These are phyloP conservation scores for Barbarea vulgaris DNA, from an alignment of 345 rosid genomes.

Conservation along the genomic window DNA sequence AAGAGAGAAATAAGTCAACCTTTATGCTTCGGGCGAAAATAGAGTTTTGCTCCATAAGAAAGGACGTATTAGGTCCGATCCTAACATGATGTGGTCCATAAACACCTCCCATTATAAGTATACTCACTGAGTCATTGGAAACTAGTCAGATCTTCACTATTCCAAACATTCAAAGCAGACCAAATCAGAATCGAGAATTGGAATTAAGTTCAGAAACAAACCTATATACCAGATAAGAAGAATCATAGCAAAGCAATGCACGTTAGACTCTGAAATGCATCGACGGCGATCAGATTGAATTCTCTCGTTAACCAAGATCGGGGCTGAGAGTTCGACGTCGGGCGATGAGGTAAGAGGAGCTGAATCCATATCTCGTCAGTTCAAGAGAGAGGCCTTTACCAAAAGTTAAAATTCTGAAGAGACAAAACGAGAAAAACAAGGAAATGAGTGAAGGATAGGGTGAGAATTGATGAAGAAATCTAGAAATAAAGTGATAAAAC, in stretches of 20 bases:
- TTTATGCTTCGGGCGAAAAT: constrained; percentile 67
- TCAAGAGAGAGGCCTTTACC: no score
- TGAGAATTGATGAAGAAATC: constrained; percentile 1
- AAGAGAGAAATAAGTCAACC: constrained; percentile 42
- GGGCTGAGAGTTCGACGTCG: background rate
- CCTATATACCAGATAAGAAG: constrained; percentile 68
- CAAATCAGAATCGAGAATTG: background rate
- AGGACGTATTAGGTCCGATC: constrained; percentile 68
- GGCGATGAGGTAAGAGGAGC: constrained; percentile 6
- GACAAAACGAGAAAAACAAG: background rate
- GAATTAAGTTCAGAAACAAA: constrained; percentile 36
- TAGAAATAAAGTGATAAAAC: constrained; percentile 9
- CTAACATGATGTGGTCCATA: constrained; percentile 50
- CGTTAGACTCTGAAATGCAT: background rate
- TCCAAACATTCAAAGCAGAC: background rate
- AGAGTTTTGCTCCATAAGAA: constrained; percentile 60
- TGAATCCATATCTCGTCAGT: constrained; percentile 17
- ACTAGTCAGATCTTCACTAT: background rate
- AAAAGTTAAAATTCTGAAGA: background rate
- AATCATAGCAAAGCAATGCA: constrained; percentile 57
- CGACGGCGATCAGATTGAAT: background rate
- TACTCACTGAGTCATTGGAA: constrained; percentile 50
- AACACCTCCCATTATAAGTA: constrained; percentile 53
- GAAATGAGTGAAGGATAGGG: background rate
- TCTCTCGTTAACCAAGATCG: constrained; percentile 29